phyloP scores from a whole-genome alignment of 208 protist genomes.

The Tritrichomonas musculus region DNA sequence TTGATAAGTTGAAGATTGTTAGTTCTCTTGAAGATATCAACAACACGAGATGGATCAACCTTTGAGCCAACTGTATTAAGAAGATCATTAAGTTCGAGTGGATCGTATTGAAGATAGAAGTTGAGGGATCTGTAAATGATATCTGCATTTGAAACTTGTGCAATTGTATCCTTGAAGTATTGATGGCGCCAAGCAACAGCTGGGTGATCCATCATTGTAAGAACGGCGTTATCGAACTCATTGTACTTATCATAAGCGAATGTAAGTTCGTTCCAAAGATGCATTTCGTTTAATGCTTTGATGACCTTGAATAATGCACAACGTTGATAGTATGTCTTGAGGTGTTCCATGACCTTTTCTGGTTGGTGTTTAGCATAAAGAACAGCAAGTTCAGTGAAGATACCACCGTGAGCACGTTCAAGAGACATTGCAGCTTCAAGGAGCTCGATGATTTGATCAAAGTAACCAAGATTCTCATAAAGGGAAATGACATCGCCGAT shows the following conservation, averaged over 20 bases:
- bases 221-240: slow-evolving; percentile 93
- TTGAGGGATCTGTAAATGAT: slow-evolving; percentile 85
- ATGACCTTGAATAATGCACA: slow-evolving; percentile 95
- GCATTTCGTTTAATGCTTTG: slow-evolving; percentile 73
- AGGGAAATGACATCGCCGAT: slow-evolving; percentile 74
- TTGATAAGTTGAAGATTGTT: slow-evolving; percentile 81
- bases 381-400: slow-evolving; percentile 98
- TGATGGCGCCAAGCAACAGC: slow-evolving; percentile 87
- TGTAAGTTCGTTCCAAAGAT: slow-evolving; percentile 83
- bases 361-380: slow-evolving; percentile 94
- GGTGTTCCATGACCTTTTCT: slow-evolving; percentile 93
- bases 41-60: slow-evolving; percentile 91
- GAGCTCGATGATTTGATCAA: slow-evolving; percentile 83
- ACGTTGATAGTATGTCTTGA: slow-evolving; percentile 87
- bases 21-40: slow-evolving; percentile 68
- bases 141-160: slow-evolving; percentile 84
- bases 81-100: slow-evolving; percentile 80
- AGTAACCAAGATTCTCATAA: slow-evolving; percentile 71
- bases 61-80: slow-evolving; percentile 74
- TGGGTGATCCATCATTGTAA: slow-evolving; percentile 92
- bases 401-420: slow-evolving; percentile 91
- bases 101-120: slow-evolving; percentile 86
- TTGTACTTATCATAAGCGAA: slow-evolving; percentile 92
- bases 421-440: slow-evolving; percentile 64
- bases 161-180: slow-evolving; percentile 90